These are phyloP conservation scores for Gliomastix tumulicola DNA, from an alignment of 2,329 filamentous ascomycete genomes.

Conservation along the genomic window DNA sequence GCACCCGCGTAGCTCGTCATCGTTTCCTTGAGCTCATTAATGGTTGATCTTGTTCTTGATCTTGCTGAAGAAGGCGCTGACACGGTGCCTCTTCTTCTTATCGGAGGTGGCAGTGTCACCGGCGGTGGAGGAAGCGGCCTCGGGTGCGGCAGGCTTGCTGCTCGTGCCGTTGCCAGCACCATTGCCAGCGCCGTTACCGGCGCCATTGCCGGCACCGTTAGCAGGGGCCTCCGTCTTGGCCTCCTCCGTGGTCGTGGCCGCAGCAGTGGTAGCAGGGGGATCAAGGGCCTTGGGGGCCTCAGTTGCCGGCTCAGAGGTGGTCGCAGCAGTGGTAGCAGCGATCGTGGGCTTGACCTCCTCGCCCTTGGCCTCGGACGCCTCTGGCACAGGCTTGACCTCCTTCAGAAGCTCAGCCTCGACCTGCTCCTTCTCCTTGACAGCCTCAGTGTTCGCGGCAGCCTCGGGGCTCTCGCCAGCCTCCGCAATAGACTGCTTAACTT, in stretches of 20 bases:
- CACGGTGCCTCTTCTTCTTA: constrained; percentile 61
- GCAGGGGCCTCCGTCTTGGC: constrained; percentile 1
- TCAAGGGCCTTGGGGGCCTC: constrained; percentile 2
- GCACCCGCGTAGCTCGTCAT: no score
- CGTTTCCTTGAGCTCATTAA: no score
- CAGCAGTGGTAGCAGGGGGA: neutral
- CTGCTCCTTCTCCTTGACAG: constrained; percentile 67
- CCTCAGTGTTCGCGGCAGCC: constrained; percentile 60
- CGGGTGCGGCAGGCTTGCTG: constrained; percentile 13
- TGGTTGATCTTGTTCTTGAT: constrained; percentile 36
- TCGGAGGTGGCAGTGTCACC: constrained; percentile 29
- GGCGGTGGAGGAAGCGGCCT: constrained; percentile 11
- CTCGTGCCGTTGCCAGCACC: constrained; percentile 3
- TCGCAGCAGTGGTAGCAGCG: neutral
- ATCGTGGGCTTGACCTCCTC: no score
- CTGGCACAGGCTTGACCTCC: constrained; percentile 43
- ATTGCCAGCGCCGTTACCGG: constrained; percentile 2
- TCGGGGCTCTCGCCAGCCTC: constrained; percentile 59
- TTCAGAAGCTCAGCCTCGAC: constrained; percentile 69
- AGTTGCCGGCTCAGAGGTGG: constrained; percentile 4
- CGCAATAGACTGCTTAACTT: constrained; percentile 51
- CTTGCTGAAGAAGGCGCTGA: constrained; percentile 57
- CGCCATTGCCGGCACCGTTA: constrained; percentile 2
- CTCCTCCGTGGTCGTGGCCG: constrained; percentile 1
- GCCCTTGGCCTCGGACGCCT: constrained; percentile 14